Conservation (phyloP, 2,329 filamentous ascomycete genomes). For the Calonectria henricotiae region DNA sequence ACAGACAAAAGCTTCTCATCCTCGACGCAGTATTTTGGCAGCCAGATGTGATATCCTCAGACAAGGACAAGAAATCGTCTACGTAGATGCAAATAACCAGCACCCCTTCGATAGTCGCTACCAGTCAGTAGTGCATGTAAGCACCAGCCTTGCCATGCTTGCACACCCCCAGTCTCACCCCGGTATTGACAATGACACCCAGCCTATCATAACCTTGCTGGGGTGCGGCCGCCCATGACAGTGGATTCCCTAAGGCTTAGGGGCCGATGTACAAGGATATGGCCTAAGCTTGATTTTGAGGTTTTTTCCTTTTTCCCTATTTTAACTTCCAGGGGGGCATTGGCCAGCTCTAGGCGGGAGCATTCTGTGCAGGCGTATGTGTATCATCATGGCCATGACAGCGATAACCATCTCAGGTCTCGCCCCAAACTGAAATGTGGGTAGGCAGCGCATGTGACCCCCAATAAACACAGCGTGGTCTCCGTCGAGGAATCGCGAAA, state of each 20-base stretch:
- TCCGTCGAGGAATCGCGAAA: background rate
- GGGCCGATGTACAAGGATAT: background rate
- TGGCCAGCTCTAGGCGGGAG: background rate
- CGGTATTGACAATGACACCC: slow-evolving; percentile 22
- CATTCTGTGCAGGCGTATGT: background rate
- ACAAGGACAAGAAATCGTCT: background rate
- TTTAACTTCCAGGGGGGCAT: background rate
- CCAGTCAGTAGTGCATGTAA: slow-evolving; percentile 27
- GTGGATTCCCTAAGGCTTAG: slow-evolving; percentile 10
- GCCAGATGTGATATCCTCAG: background rate
- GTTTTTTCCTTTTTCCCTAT: slow-evolving; percentile 1
- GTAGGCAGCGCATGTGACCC: slow-evolving; percentile 8
- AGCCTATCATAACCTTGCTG: slow-evolving; percentile 20
- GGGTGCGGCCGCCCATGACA: slow-evolving; percentile 18
- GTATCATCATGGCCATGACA: background rate
- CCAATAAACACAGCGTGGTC: background rate
- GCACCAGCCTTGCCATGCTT: slow-evolving; percentile 36
- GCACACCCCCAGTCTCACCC: slow-evolving; percentile 22
- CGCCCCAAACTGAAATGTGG: background rate
- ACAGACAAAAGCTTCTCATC: background rate
- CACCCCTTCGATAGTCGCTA: slow-evolving; percentile 15
- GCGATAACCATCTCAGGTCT: background rate
- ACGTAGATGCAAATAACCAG: slow-evolving; percentile 15
- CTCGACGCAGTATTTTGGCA: background rate
- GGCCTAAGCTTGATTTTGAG: slow-evolving; percentile 21